Conservation (phyloP, 2,329 filamentous ascomycete genomes). For the Cercospora canescens region DNA sequence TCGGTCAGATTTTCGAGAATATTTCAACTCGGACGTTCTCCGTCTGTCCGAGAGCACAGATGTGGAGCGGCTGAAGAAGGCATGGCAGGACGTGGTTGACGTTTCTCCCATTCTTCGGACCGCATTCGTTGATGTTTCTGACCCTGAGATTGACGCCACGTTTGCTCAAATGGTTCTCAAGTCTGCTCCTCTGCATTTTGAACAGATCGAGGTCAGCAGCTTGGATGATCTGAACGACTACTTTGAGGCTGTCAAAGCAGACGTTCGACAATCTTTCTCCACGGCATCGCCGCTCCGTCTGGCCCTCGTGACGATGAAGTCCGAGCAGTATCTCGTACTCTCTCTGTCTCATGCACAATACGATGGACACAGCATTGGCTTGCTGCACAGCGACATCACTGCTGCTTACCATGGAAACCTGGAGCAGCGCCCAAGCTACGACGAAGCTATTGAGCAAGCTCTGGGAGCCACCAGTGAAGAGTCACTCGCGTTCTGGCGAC, state of each 20-base stretch:
- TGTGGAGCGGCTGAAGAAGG: constrained; percentile 54
- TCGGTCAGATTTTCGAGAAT: constrained; percentile 69
- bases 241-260: constrained; percentile 38
- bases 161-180: constrained; percentile 58
- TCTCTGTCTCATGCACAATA: constrained; percentile 87
- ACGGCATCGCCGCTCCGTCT: constrained; percentile 36
- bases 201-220: constrained; percentile 23
- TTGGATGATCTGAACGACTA: constrained; percentile 34
- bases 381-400: constrained; percentile 71
- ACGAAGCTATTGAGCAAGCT: constrained; percentile 57
- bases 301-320: constrained; percentile 37
- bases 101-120: constrained; percentile 73
- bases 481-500: constrained; percentile 67
- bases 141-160: constrained; percentile 55
- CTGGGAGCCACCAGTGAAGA: constrained; percentile 49
- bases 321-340: constrained; percentile 53
- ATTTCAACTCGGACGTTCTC: constrained; percentile 83
- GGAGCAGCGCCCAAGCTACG: constrained; percentile 49
- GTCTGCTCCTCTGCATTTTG: constrained; percentile 38
- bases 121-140: constrained; percentile 66
- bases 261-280: constrained; percentile 38
- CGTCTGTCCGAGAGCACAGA: constrained; percentile 59
- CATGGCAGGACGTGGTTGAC: constrained; percentile 63
- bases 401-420: constrained; percentile 55
- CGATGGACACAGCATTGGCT: constrained; percentile 78